These are phyloP conservation scores for Penicillium coffeae DNA, from an alignment of 495 filamentous ascomycete species.

Conservation along the genomic window DNA sequence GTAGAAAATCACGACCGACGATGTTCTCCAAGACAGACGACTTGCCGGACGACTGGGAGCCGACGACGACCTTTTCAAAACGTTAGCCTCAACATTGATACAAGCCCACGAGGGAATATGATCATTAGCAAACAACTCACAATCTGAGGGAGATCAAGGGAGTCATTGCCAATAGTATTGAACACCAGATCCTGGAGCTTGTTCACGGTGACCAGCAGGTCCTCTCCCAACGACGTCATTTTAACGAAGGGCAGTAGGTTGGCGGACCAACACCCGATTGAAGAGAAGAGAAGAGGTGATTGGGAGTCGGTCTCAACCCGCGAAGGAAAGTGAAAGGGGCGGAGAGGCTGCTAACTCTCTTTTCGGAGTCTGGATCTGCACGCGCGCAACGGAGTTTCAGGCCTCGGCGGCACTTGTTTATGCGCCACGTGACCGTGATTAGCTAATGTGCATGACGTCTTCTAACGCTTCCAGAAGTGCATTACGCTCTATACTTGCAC, in stretches of 20 bases:
- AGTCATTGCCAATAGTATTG: constrained; percentile 99
- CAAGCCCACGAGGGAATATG: not conserved
- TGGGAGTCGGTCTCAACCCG: not conserved
- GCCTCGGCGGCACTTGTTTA: not conserved
- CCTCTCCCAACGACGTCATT: constrained; percentile 80
- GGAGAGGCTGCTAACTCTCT: not conserved
- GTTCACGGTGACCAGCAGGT: constrained; percentile 88
- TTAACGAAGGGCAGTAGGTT: constrained; percentile 5
- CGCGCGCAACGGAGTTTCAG: not conserved
- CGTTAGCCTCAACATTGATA: constrained; percentile 4
- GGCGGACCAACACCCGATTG: not conserved
- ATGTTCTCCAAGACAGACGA: constrained; percentile 99
- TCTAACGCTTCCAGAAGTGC: not conserved
- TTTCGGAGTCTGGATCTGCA: not conserved
- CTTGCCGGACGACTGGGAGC: constrained; percentile 97
- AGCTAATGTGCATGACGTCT: not conserved
- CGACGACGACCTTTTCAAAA: constrained; percentile 79
- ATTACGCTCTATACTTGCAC: no score
- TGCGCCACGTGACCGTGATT: not conserved
- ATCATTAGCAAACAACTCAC: constrained; percentile 51
- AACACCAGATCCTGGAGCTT: constrained; percentile 97
- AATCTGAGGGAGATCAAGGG: constrained; percentile 95
- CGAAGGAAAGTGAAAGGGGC: not conserved
- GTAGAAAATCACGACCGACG: constrained; percentile 94
- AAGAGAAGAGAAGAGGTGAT: not conserved